These are phyloP conservation scores for Cocos nucifera DNA, from an alignment of 176 grass and related monocot species.

Conservation along the genomic window DNA sequence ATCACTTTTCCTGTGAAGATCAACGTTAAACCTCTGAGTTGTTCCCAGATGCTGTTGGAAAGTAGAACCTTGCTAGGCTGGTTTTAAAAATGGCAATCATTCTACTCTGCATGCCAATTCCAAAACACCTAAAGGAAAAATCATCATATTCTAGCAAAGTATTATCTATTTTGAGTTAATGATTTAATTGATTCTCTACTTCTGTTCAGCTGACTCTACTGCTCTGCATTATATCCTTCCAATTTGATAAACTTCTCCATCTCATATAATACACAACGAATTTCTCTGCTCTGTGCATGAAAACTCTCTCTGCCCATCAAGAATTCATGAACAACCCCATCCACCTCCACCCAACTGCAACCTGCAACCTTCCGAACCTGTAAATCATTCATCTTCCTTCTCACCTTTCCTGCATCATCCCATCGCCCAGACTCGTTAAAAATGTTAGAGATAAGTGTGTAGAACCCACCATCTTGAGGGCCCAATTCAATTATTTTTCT, in stretches of 20 bases:
- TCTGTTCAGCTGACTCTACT: too few species aligned
- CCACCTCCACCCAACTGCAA: constrained; percentile 16
- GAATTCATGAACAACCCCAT: constrained; percentile 14
- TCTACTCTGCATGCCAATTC: too few species aligned
- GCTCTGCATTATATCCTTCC: neutral
- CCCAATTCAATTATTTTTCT: constrained; percentile 10
- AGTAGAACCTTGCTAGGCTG: too few species aligned
- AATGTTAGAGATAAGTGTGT: constrained; percentile 7
- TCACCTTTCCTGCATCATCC: constrained; percentile 8
- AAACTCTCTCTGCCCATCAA: constrained; percentile 16
- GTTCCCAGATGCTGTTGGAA: too few species aligned
- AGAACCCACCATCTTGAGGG: constrained; percentile 9
- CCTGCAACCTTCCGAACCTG: constrained; percentile 15
- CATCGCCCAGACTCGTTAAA: constrained; percentile 2
- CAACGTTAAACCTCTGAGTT: too few species aligned
- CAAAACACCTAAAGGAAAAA: too few species aligned
- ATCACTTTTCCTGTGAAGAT: too few species aligned
- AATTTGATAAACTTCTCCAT: constrained; percentile 3
- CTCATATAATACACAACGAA: constrained; percentile 1
- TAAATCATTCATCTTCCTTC: constrained; percentile 20
- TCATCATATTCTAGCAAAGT: too few species aligned
- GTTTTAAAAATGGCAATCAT: too few species aligned
- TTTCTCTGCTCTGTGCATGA: constrained; percentile 15
- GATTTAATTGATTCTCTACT: too few species aligned
- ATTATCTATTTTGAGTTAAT: too few species aligned